A percentile compares a stretch with the other conserved stretches of the same genome.
These are phyloP conservation scores for Hydnomerulius pinastri DNA, from an alignment of 768 basidiomycete genomes.

Conservation along the genomic window DNA sequence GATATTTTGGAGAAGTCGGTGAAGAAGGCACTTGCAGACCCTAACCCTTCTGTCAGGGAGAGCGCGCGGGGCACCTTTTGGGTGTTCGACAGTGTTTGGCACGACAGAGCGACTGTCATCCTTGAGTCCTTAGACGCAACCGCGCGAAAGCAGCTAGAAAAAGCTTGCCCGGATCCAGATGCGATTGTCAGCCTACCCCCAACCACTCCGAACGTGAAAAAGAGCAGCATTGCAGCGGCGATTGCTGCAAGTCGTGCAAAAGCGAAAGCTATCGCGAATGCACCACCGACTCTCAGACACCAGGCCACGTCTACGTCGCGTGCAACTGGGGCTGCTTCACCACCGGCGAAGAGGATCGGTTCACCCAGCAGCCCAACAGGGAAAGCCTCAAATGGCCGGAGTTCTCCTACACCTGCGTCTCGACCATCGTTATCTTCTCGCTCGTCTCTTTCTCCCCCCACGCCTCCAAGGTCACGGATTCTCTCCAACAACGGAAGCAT, in stretches of 20 bases:
- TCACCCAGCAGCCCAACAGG: constrained; percentile 46
- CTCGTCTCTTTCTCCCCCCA: constrained; percentile 48
- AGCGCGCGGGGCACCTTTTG: constrained; percentile 74
- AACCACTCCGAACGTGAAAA: constrained; percentile 64
- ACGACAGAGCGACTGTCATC: constrained; percentile 62
- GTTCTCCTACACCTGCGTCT: constrained; percentile 38
- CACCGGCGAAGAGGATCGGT: constrained; percentile 39
- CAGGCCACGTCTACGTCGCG: constrained; percentile 77
- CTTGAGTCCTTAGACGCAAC: constrained; percentile 65
- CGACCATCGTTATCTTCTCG: constrained; percentile 53
- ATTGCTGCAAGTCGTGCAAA: constrained; percentile 91
- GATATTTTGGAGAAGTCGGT: constrained; percentile 76
- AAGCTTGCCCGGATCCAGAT: constrained; percentile 69
- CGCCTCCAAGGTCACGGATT: constrained; percentile 43
- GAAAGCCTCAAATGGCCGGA: constrained; percentile 40
- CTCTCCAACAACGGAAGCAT: constrained; percentile 38
- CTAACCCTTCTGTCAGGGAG: constrained; percentile 80
- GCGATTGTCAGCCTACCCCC: constrained; percentile 41
- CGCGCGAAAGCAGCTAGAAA: constrained; percentile 84
- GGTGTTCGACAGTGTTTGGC: constrained; percentile 78
- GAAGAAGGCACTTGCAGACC: constrained; percentile 72
- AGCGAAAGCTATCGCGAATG: constrained; percentile 79
- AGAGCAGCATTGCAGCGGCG: constrained; percentile 80
- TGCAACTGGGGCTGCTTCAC: constrained; percentile 45
- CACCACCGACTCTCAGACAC: constrained; percentile 78